phyloP scores from a whole-genome alignment of 768 basidiomycete species.

The Lentinula boryana region DNA sequence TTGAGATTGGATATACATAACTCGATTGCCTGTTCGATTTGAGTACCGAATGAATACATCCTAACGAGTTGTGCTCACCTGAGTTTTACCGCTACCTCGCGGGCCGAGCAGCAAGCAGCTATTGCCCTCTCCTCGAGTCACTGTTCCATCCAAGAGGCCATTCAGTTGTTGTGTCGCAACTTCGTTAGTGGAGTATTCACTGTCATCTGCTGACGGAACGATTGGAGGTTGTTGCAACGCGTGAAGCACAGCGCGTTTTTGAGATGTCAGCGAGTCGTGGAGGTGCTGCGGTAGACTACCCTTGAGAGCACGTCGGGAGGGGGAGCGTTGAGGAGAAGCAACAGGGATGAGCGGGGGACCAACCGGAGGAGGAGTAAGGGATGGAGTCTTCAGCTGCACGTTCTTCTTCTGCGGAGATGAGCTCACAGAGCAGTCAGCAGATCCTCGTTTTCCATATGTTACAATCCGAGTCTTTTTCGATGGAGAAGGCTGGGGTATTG shows the following conservation, averaged over 20 bases:
- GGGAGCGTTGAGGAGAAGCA: not conserved
- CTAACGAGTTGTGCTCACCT: slow-evolving; percentile 34
- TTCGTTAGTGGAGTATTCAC: slow-evolving; percentile 37
- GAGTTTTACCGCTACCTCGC: slow-evolving; percentile 81
- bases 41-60: slow-evolving; percentile 1
- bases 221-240: slow-evolving; percentile 30
- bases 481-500: not conserved
- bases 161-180: slow-evolving; percentile 51
- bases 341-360: not conserved
- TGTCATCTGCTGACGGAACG: slow-evolving; percentile 25
- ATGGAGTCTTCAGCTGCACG: not conserved
- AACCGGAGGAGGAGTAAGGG: slow-evolving; percentile 1
- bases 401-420: not conserved
- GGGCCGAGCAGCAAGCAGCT: slow-evolving; percentile 87
- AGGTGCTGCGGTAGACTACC: slow-evolving; percentile 34
- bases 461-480: not conserved
- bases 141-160: slow-evolving; percentile 66
- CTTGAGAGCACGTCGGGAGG: not conserved
- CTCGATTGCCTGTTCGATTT: slow-evolving; percentile 48
- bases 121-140: slow-evolving; percentile 83
- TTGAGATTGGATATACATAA: slow-evolving; percentile 42
- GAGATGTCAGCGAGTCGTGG: slow-evolving; percentile 39
- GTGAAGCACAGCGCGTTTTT: slow-evolving; percentile 51
- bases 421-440: not conserved
- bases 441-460: not conserved